Percentiles rank a stretch among this genome's conserved stretches.
phyloP scores from a whole-genome alignment of 371 early-diverging fungal species.

The Choanephora cucurbitarum region DNA sequence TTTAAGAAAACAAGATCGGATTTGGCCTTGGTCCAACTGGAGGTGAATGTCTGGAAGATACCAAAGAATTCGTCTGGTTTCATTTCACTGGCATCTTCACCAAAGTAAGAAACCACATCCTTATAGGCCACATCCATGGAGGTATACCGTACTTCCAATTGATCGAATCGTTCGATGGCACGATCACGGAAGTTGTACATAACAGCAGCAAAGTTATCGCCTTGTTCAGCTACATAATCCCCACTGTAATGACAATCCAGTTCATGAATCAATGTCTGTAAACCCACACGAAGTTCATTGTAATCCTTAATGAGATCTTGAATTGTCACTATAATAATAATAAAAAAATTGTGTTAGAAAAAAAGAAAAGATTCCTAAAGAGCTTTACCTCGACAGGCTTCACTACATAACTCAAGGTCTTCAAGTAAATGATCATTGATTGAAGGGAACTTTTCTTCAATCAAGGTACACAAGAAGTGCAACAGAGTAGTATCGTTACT shows the following conservation, averaged over 20 bases:
- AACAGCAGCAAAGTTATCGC: conserved; percentile 41
- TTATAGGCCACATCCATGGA: conserved; percentile 70
- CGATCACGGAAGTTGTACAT: conserved; percentile 55
- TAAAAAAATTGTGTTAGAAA: background rate
- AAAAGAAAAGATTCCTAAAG: background rate
- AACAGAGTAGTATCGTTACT: conserved; percentile 70
- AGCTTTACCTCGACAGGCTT: conserved; percentile 75
- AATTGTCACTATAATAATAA: conserved; percentile 52
- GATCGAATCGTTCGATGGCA: conserved; percentile 50
- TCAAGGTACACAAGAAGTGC: conserved; percentile 75
- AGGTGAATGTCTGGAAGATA: conserved; percentile 79
- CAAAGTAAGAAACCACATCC: conserved; percentile 74
- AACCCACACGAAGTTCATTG: conserved; percentile 62
- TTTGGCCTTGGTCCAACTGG: conserved; percentile 65
- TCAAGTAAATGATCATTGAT: conserved; percentile 56
- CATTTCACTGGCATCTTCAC: conserved; percentile 79
- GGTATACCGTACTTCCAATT: conserved; percentile 52
- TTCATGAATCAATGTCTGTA: conserved; percentile 52
- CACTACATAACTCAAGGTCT: conserved; percentile 71
- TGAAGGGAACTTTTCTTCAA: conserved; percentile 68
- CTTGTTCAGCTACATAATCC: conserved; percentile 28
- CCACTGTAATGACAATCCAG: conserved; percentile 43
- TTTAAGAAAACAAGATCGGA: conserved; percentile 33
- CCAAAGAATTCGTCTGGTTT: conserved; percentile 92
- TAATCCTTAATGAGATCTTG: conserved; percentile 61